phyloP scores from a whole-genome alignment of 179 eudicot species.

The Nepenthes alata region DNA sequence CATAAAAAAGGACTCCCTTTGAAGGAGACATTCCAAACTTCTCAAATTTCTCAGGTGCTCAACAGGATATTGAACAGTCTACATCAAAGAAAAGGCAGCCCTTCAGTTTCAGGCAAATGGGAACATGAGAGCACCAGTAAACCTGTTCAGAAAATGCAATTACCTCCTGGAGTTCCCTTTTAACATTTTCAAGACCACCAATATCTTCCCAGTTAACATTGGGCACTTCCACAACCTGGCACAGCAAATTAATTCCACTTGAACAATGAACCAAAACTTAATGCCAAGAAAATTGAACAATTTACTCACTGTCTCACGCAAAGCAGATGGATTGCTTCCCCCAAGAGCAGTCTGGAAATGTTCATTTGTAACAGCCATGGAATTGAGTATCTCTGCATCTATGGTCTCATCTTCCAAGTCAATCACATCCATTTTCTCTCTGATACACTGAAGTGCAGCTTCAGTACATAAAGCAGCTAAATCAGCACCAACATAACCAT shows the following conservation, averaged over 20 bases:
- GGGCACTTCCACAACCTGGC: slow-evolving; percentile 74
- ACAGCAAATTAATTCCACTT: slow-evolving; percentile 1
- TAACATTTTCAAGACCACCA: slow-evolving; percentile 81
- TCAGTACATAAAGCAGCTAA: slow-evolving; percentile 76
- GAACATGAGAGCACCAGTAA: not conserved
- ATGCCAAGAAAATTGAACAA: slow-evolving; percentile 1
- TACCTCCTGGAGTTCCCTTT: slow-evolving; percentile 88
- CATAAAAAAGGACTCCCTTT: slow-evolving; percentile 80
- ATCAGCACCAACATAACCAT: slow-evolving; percentile 80
- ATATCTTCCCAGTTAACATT: slow-evolving; percentile 64
- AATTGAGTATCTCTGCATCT: slow-evolving; percentile 86
- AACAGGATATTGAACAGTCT: slow-evolving; percentile 92
- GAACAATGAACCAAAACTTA: not conserved
- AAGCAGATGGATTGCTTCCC: slow-evolving; percentile 75
- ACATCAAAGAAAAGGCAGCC: not conserved
- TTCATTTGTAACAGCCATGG: slow-evolving; percentile 80
- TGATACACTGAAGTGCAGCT: slow-evolving; percentile 75
- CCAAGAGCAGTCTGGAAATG: slow-evolving; percentile 81
- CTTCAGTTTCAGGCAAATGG: not conserved
- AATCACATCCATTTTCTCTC: slow-evolving; percentile 89
- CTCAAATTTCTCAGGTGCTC: slow-evolving; percentile 91
- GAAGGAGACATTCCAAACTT: slow-evolving; percentile 90
- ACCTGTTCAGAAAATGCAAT: not conserved
- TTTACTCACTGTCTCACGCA: slow-evolving; percentile 63
- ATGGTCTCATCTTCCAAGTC: slow-evolving; percentile 73